Evolutionary conservation across 441 rosid species (phyloP), one percentile per base, ranked within the genome.

Genomic region (Populus hybrid): DNA sequence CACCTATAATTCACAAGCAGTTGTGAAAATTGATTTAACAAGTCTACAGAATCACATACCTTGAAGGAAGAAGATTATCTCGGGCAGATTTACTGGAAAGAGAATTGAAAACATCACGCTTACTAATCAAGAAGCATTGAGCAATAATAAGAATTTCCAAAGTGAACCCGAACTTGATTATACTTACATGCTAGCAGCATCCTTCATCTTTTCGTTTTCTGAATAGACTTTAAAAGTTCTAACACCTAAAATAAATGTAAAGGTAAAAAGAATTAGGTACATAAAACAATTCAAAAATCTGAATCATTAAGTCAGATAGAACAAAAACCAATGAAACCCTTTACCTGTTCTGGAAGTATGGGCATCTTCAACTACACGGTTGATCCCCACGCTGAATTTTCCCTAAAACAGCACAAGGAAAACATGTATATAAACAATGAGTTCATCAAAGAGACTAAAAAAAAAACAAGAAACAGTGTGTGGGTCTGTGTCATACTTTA

Each of bases 211-310:
- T 23, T 79, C 90, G 69, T 80, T 79, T 71, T 88, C 92, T 0
- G 86, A 65, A 65, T 75, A 90, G 67, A 94, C 75, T 80, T 83
- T 89, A 50, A 94, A 84, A 83, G 76, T 84, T 61, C 83, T 78
- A 69, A 70, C 77, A 42, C 79, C 79, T 65, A 78, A 14, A 77
- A 36, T 28, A 79, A 81, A n/a, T 35, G 28, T 9, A 34, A 53
- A 28, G 26, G 1, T 35, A 70, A 28, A 10, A 72, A 35, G 16
- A n/a, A 69, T 74, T 26, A 73, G 40, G 57, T 18, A 59, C 26
- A 67, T 46, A 66, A 73, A 66, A 40, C 11, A 6, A 73, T 30
- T 63, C 7, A 36, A 71, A 59, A 73, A 42, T 28, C 67, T 61
- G 28, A 67, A 78, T 46, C 66, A 71, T 72, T 40, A 70, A 16